Evolutionary conservation across 2,329 filamentous ascomycete genomes (phyloP), one percentile per base, ranked within the genome.

Genomic region (Ophiostoma australiae): DNA sequence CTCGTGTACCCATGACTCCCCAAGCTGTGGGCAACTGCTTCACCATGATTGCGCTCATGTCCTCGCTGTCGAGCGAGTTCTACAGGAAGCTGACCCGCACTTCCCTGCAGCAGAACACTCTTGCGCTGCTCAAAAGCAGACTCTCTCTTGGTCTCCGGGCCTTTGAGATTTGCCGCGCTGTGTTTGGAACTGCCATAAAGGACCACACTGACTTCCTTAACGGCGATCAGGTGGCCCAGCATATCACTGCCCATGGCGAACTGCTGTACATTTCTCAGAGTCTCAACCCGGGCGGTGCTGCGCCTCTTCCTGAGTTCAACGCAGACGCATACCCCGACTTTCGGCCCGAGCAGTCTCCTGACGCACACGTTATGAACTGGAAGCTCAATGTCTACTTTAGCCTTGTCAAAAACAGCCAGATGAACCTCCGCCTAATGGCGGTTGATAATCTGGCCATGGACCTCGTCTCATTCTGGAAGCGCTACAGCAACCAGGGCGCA

Each of bases 371-470:
- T 1, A 82, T 84, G 69, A 84, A 88, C 70, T 96, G 91, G 90
- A 89, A 88, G 69, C 89, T 97, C 75, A 82, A 83, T 63, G 82
- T 90, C 1, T 82, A 91, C 69, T 88, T 87, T 75, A 90, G 87
- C 74, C 88, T 94, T 74, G 89, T 97, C 69, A 88, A 86, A 76
- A 94, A 92, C 71, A 90, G 91, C 48, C 92, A 94, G 76, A 97
- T 98, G 93, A 92, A 97, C 77, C 83, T 97, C 52, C 90, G 94
- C 52, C 91, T 96, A 15, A 85, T 88, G 77, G 93, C 92, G 27
- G 89, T 94, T 68, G 86, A 88, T n/a, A 83, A 82, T 27, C 90
- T 97, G 86, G 91, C 91, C 74, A 78, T 77, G 10, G 89, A 92
- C 39, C 83, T 97, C 48, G 85, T 96, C 10, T 77, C 79, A 0